A percentile compares a stretch with the other conserved stretches of the same genome.
These are phyloP conservation scores for Nitzschia palea DNA, from an alignment of 108 stramenopile genomes.

Conservation along the genomic window DNA sequence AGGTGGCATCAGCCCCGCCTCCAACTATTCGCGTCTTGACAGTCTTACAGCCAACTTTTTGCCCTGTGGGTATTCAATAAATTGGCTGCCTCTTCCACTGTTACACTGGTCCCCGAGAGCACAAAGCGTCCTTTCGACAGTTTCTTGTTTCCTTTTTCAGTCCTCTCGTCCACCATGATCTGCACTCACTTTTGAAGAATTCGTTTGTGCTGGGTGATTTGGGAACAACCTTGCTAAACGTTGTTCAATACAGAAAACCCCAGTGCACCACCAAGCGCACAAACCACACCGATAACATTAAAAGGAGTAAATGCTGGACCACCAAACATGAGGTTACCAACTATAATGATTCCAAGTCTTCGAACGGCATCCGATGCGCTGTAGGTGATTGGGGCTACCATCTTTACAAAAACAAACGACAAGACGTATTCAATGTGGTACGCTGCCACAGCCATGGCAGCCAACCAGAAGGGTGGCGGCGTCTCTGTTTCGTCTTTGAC, in stretches of 20 bases:
- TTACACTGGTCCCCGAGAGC: too few species aligned
- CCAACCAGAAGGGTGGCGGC: conserved; percentile 54
- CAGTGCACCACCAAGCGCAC: conserved; percentile 67
- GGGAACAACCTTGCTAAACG: too few species aligned
- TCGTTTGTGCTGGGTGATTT: too few species aligned
- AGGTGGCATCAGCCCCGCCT: too few species aligned
- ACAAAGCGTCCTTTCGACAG: too few species aligned
- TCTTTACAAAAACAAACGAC: conserved; percentile 68
- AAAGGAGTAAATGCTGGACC: conserved; percentile 54
- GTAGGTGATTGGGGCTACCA: conserved; percentile 74
- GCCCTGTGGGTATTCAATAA: too few species aligned
- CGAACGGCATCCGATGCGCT: conserved; percentile 75
- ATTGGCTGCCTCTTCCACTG: too few species aligned
- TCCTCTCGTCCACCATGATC: too few species aligned
- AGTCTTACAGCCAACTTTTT: too few species aligned
- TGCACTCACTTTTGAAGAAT: too few species aligned
- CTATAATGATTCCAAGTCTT: conserved; percentile 64
- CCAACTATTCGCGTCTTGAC: too few species aligned
- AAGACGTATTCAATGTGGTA: conserved; percentile 80
- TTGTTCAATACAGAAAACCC: conserved; percentile 55
- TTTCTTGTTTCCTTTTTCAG: too few species aligned
- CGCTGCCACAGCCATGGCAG: conserved; percentile 48
- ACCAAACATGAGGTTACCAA: conserved; percentile 65
- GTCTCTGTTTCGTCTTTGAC: not conserved
- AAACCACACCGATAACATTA: conserved; percentile 56